Percentiles rank a stretch among this genome's conserved stretches.
Evolutionary conservation across 768 basidiomycete genomes (phyloP).

Genomic region (Baorangia bicolor): DNA sequence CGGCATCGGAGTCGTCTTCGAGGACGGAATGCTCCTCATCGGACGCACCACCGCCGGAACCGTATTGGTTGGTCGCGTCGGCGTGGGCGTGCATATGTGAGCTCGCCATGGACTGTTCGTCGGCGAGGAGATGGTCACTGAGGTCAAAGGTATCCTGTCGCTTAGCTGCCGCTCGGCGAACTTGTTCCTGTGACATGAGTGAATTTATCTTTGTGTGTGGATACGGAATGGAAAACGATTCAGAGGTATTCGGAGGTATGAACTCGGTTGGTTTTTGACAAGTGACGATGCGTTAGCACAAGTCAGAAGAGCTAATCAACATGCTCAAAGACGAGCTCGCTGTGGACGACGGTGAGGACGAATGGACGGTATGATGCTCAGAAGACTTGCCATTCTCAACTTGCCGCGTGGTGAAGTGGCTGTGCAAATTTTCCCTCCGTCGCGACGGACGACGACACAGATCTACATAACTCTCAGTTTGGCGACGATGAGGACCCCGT

Average conservation of each 20-base stretch:
- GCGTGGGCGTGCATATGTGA: conserved; percentile 47
- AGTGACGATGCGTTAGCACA: background rate
- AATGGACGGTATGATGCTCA: background rate
- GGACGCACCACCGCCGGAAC: conserved; percentile 41
- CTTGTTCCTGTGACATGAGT: conserved; percentile 32
- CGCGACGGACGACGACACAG: background rate
- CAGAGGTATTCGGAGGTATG: background rate
- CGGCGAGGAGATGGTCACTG: conserved; percentile 57
- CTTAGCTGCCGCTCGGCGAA: conserved; percentile 20
- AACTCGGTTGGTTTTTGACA: background rate
- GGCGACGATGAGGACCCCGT: background rate
- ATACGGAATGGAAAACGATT: conserved; percentile 1
- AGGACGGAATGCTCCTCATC: conserved; percentile 82
- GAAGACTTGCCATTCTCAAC: background rate
- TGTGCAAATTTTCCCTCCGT: conserved; percentile 8
- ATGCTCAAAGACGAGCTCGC: conserved; percentile 21
- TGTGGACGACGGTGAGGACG: conserved; percentile 9
- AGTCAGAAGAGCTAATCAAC: conserved; percentile 5
- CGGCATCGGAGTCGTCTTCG: conserved; percentile 80
- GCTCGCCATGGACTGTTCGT: conserved; percentile 49
- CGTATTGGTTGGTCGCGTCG: conserved; percentile 42
- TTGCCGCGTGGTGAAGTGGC: conserved; percentile 10
- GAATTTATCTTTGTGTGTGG: conserved; percentile 1
- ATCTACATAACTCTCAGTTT: no score
- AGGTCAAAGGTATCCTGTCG: conserved; percentile 72